A percentile compares a stretch with the other conserved stretches of the same genome.
Conservation (phyloP, 225 moss, liverwort and hornwort species). For the Straminergon stramineum region DNA sequence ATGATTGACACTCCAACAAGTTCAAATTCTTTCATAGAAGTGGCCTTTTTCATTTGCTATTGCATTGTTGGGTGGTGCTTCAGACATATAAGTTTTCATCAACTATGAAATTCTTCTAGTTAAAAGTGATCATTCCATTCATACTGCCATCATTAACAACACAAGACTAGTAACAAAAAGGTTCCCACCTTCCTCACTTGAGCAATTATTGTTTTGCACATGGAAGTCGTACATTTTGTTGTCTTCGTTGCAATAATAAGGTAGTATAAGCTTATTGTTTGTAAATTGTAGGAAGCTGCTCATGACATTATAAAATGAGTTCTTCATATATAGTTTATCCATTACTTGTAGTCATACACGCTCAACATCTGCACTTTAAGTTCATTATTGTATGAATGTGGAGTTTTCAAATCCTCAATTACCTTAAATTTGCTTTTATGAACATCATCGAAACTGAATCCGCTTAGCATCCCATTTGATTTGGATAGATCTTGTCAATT, state of each 20-base stretch:
- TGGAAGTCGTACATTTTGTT: background rate
- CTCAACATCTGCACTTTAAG: background rate
- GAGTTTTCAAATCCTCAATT: background rate
- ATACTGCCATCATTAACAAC: conserved; percentile 9
- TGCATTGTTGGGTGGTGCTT: background rate
- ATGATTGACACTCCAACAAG: background rate
- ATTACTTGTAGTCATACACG: background rate
- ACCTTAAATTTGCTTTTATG: background rate
- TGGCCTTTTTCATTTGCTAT: background rate
- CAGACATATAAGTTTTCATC: background rate
- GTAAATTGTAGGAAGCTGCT: background rate
- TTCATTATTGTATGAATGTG: background rate
- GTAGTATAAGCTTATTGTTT: background rate
- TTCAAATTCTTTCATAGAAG: background rate
- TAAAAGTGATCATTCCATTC: conserved; percentile 25
- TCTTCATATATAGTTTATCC: background rate
- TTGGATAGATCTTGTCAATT: too few relatives aligned
- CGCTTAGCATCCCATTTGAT: too few relatives aligned
- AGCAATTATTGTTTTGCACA: background rate
- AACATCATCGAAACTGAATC: conserved; percentile 15
- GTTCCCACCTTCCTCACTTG: conserved; percentile 7
- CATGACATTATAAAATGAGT: background rate
- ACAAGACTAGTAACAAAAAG: conserved; percentile 22
- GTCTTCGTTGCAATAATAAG: background rate
- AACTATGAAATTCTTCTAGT: conserved; percentile 7